These are phyloP conservation scores for Coffea eugenioides DNA, from an alignment of 257 asterid genomes.

Conservation along the genomic window DNA sequence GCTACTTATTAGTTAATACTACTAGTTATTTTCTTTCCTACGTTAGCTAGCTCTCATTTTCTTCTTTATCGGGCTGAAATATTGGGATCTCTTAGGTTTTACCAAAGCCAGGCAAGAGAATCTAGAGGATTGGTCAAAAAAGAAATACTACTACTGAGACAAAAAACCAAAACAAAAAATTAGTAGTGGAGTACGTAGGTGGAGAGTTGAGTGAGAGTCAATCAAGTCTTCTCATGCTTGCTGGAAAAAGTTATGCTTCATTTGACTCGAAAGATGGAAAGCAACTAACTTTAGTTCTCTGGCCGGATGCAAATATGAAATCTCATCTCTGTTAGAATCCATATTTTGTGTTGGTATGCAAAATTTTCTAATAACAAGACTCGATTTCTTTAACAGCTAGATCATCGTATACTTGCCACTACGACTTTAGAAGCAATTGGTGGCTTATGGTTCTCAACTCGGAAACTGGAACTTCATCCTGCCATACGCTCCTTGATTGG, in stretches of 20 bases:
- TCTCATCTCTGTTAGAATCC: neutral
- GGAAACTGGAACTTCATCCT: constrained; percentile 81
- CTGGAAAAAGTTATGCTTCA: neutral
- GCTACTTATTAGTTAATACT: neutral
- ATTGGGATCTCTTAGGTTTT: neutral
- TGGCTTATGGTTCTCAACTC: constrained; percentile 72
- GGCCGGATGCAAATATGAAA: neutral
- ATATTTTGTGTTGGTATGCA: neutral
- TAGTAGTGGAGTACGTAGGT: neutral
- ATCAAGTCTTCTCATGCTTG: neutral
- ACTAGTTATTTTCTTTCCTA: neutral
- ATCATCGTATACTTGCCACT: too few species aligned
- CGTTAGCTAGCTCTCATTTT: neutral
- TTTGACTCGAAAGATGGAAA: neutral
- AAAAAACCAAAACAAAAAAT: neutral
- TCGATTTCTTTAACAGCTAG: too few species aligned
- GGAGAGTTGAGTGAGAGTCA: neutral
- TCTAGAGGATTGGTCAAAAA: neutral
- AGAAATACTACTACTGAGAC: neutral
- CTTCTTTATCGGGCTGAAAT: neutral
- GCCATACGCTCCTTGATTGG: constrained; percentile 65
- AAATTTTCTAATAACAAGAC: too few species aligned
- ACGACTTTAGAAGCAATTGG: constrained; percentile 47
- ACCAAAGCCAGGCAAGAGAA: neutral
- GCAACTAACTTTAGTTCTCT: neutral